Percentiles rank a stretch among this genome's conserved stretches.
phyloP scores from a whole-genome alignment of 805 yeast species.

The Sugiyamaella chiloensis region DNA sequence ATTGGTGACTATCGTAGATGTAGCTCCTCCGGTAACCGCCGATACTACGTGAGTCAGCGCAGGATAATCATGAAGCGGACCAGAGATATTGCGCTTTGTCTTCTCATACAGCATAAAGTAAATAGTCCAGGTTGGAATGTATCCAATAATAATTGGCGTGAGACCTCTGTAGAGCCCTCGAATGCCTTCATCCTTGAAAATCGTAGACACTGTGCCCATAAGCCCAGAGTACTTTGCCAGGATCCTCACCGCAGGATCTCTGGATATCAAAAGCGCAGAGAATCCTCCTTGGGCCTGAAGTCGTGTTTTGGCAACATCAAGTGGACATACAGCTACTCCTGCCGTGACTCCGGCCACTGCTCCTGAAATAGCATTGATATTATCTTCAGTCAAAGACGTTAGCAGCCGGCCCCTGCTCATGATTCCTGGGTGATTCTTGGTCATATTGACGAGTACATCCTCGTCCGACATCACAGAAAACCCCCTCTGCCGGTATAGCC shows the following conservation, averaged over 20 bases:
- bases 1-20: slow-evolving; percentile 79
- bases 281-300: slow-evolving; percentile 83
- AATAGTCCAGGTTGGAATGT: slow-evolving; percentile 96
- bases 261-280: slow-evolving; percentile 21
- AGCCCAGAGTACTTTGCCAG: slow-evolving; percentile 26
- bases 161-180: slow-evolving; percentile 86
- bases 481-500: no score
- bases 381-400: slow-evolving; percentile 23
- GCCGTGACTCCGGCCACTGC: slow-evolving; percentile 92
- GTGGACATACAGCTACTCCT: slow-evolving; percentile 88
- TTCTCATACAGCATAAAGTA: slow-evolving; percentile 87
- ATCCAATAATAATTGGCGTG: slow-evolving; percentile 89
- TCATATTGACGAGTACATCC: slow-evolving; percentile 3
- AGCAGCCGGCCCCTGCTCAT: slow-evolving; percentile 1
- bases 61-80: slow-evolving; percentile 32
- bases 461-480: slow-evolving; percentile 16
- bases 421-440: not conserved
- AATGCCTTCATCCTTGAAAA: slow-evolving; percentile 73
- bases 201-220: slow-evolving; percentile 58
- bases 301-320: slow-evolving; percentile 93
- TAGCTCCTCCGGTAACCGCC: slow-evolving; percentile 87
- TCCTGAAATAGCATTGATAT: slow-evolving; percentile 76
- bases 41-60: slow-evolving; percentile 43
- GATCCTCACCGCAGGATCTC: slow-evolving; percentile 11
- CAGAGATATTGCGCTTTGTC: slow-evolving; percentile 55